phyloP scores from a whole-genome alignment of 768 basidiomycete genomes.

The Kwoniella europaea region DNA sequence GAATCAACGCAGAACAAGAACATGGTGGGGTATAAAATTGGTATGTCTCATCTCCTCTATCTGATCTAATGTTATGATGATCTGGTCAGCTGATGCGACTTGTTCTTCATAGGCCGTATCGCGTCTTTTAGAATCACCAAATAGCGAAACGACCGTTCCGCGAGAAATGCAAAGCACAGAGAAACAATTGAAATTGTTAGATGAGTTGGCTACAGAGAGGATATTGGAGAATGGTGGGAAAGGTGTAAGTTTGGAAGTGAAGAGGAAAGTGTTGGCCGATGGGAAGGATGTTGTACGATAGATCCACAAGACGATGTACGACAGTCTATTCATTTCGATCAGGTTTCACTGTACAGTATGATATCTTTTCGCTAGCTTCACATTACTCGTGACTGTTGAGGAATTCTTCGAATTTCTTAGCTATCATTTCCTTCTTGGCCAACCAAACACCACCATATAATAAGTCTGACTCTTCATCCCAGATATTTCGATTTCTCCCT shows the following conservation, averaged over 20 bases:
- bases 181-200: conserved; percentile 34
- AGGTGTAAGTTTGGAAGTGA: conserved; percentile 26
- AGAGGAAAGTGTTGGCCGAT: conserved; percentile 30
- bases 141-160: conserved; percentile 27
- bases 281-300: neutral
- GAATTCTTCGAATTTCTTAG: no score
- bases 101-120: conserved; percentile 15
- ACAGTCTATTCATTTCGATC: no score
- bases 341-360: no score
- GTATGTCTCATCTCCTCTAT: conserved; percentile 22
- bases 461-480: no score
- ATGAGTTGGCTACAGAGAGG: conserved; percentile 43
- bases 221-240: conserved; percentile 36
- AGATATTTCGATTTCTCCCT: no score
- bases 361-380: no score
- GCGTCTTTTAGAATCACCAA: conserved; percentile 24
- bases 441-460: no score
- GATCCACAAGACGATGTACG: no score
- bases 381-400: no score
- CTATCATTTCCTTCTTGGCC: no score
- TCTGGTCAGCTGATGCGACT: neutral
- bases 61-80: no score
- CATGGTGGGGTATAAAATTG: conserved; percentile 54
- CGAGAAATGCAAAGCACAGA: conserved; percentile 16
- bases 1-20: conserved; percentile 34